Percentiles rank a stretch among this genome's conserved stretches.
Conservation (phyloP, 768 basidiomycete species). For the Macrocybe gigantea region DNA sequence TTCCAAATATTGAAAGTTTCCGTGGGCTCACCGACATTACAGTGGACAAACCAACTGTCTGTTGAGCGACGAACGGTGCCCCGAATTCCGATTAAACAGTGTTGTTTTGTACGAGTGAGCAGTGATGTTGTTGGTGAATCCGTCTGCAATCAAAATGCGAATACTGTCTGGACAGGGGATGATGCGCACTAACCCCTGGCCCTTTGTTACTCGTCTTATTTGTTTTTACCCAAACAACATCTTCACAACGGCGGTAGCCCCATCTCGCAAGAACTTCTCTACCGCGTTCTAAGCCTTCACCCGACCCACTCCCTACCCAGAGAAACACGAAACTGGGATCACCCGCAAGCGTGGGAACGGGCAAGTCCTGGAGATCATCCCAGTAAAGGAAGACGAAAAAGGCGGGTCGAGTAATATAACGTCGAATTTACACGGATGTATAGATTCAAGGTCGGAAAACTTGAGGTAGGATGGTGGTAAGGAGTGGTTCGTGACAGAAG, state of each 20-base stretch:
- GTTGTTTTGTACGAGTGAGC: slow-evolving; percentile 87
- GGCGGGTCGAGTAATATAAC: slow-evolving; percentile 90
- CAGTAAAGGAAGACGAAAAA: slow-evolving; percentile 83
- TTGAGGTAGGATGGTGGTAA: slow-evolving; percentile 72
- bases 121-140: slow-evolving; percentile 84
- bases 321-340: slow-evolving; percentile 94
- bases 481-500: slow-evolving; percentile 63
- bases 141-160: slow-evolving; percentile 38
- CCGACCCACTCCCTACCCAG: slow-evolving; percentile 92
- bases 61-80: slow-evolving; percentile 94
- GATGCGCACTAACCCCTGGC: slow-evolving; percentile 54
- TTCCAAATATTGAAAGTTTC: slow-evolving; percentile 1
- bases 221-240: slow-evolving; percentile 98
- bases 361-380: slow-evolving; percentile 78
- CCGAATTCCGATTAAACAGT: slow-evolving; percentile 95
- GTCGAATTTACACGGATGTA: slow-evolving; percentile 77
- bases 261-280: slow-evolving; percentile 87
- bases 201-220: slow-evolving; percentile 69
- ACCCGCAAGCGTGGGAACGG: slow-evolving; percentile 75
- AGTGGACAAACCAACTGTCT: slow-evolving; percentile 96
- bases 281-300: slow-evolving; percentile 87
- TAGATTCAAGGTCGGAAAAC: slow-evolving; percentile 45
- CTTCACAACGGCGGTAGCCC: slow-evolving; percentile 94
- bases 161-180: slow-evolving; percentile 1
- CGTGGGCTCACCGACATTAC: slow-evolving; percentile 77